Evolutionary conservation across 2,329 filamentous ascomycete species (phyloP).

Genomic region (Cladophialophora yegresii): DNA sequence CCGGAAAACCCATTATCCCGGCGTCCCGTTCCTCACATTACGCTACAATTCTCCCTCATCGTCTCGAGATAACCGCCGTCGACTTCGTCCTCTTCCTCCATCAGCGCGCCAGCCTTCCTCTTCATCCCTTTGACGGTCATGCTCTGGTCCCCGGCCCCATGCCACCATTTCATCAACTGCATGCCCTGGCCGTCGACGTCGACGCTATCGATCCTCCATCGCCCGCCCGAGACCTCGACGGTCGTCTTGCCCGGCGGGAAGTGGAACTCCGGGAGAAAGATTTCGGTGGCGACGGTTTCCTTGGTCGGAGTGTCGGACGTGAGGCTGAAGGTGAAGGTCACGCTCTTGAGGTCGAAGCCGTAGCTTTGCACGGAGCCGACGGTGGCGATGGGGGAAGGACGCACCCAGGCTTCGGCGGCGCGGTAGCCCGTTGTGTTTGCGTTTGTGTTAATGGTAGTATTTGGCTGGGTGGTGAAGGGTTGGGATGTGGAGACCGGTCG

Average conservation of each 20-base stretch:
- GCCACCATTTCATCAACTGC: conserved; percentile 89
- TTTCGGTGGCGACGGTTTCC: conserved; percentile 70
- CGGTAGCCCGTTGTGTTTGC: conserved; percentile 68
- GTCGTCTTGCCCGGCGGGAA: conserved; percentile 74
- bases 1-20: not conserved
- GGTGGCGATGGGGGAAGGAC: conserved; percentile 75
- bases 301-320: conserved; percentile 60
- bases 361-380: conserved; percentile 70
- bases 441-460: not conserved
- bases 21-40: conserved; percentile 29
- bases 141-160: conserved; percentile 78
- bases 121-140: conserved; percentile 75
- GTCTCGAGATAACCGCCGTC: conserved; percentile 36
- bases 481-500: not conserved
- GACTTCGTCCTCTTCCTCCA: conserved; percentile 39
- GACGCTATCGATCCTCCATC: conserved; percentile 80
- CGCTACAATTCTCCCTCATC: conserved; percentile 50
- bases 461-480: not conserved
- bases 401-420: conserved; percentile 88
- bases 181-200: conserved; percentile 68
- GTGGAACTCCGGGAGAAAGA: conserved; percentile 89
- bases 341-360: conserved; percentile 79
- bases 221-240: conserved; percentile 78
- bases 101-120: conserved; percentile 52
- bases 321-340: conserved; percentile 73